Evolutionary conservation across 129 eudicot genomes (phyloP).

Genomic region (Flaveria brownii): DNA sequence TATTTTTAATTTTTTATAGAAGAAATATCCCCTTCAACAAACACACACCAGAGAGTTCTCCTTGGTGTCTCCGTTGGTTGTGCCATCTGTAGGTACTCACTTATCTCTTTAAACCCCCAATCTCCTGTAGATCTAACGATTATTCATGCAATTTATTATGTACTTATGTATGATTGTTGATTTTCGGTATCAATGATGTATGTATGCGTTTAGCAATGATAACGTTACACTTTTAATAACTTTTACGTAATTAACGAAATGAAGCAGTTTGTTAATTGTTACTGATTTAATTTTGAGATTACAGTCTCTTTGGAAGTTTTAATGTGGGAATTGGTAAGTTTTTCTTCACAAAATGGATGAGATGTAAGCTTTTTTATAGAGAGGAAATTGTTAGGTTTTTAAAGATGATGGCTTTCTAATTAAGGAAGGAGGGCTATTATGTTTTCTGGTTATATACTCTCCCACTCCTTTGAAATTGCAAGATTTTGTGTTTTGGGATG

Average conservation of each 20-base stretch:
- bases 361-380: neutral
- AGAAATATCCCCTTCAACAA: neutral
- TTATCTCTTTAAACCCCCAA: neutral
- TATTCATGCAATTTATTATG: neutral
- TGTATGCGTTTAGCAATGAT: neutral
- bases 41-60: conserved; percentile 3
- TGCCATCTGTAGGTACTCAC: conserved; percentile 34
- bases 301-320: neutral
- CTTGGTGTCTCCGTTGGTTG: conserved; percentile 34
- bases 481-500: too few species aligned
- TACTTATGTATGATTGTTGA: neutral
- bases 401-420: neutral
- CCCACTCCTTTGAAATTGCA: too few species aligned
- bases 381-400: conserved; percentile 3
- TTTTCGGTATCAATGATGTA: neutral
- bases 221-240: neutral
- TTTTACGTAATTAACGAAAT: neutral
- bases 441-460: neutral
- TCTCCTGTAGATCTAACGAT: conserved; percentile 17
- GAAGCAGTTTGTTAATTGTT: conserved; percentile 11
- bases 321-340: neutral
- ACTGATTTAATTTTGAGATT: neutral
- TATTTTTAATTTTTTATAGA: too few species aligned
- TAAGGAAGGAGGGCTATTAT: neutral
- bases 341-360: conserved; percentile 5